A percentile compares a stretch with the other conserved stretches of the same genome.
Evolutionary conservation across 305 asterid genomes (phyloP).

Genomic region (Solanum hybrid): DNA sequence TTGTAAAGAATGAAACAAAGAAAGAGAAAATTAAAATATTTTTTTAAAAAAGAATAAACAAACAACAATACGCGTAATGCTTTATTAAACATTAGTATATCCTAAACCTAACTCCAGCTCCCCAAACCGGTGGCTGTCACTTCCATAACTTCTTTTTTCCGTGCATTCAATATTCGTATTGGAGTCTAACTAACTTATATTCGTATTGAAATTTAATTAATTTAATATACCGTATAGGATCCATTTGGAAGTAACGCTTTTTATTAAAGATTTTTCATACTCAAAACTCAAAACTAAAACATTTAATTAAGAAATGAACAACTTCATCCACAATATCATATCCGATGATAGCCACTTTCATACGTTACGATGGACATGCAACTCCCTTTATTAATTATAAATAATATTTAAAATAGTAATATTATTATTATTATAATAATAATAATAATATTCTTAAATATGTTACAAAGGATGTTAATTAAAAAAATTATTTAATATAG

Average conservation of each 20-base stretch:
- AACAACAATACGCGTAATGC: not conserved
- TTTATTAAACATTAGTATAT: not conserved
- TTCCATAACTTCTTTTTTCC: not conserved
- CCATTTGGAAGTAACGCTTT: no score
- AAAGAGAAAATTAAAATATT: not conserved
- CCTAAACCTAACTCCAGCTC: not conserved
- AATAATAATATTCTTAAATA: no score
- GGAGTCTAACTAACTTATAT: no score
- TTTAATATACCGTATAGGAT: no score
- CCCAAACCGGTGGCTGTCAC: not conserved
- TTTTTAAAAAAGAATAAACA: not conserved
- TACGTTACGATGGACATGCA: not conserved
- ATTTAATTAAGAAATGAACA: no score
- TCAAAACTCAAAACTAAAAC: no score
- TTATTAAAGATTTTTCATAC: no score
- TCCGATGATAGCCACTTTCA: not conserved
- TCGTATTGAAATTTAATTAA: no score
- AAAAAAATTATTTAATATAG: not conserved
- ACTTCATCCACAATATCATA: not conserved
- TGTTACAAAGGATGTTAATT: not conserved
- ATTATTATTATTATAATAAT: no score
- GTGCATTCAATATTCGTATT: no score
- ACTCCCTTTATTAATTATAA: no score
- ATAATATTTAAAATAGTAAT: no score
- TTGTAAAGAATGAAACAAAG: not conserved